Evolutionary conservation across 257 asterid genomes (phyloP), one percentile per base, ranked within the genome.

Genomic region (Solanum virginianum): DNA sequence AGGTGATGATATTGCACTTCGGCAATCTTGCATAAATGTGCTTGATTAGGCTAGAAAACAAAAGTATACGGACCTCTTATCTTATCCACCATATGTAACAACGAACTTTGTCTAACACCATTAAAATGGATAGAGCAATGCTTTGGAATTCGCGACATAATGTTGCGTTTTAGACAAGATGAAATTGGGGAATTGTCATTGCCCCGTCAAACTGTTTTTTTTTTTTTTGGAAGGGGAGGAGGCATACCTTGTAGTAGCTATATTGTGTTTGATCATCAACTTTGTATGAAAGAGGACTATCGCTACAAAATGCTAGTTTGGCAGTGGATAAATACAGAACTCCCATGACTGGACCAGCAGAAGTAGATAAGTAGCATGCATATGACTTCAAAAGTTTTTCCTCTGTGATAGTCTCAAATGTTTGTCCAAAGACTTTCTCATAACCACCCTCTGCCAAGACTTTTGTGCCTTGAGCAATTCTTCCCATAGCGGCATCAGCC

Each of bases 371-470:
- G 91, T 95, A 96, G 90, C 98, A 96, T 13, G 93, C 97, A 84
- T 89, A 96, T 57, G 93, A 90, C 88, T 92, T 93, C 70, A 90
- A 87, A 72, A 96, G 97, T 86, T 93, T 89, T 88, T 96, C 98
- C 63, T 89, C 97, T 0, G 97, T 94, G 80, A 88, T 90, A 85
- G 87, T 93, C 89, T 93, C 98, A 87, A 96, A 96, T 47, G 98
- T 93, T 89, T 95, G 94, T 85, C 88, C 92, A 71, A 92, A 96
- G 53, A 96, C 90, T 85, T 96, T 95, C 86, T 95, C 99, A 72
- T 96, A 95, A 45, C 98, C 99, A 84, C 98, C 99, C 92, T 96
- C 99, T 18, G 98, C 92, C 87, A 96, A 88, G 86, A 94, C 91
- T 90, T 92, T 96, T 60, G 98, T 93, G 71, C 98, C 81, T 88